Conservation (phyloP, 2,329 filamentous ascomycete genomes). For the Metarhizium robertsii region DNA sequence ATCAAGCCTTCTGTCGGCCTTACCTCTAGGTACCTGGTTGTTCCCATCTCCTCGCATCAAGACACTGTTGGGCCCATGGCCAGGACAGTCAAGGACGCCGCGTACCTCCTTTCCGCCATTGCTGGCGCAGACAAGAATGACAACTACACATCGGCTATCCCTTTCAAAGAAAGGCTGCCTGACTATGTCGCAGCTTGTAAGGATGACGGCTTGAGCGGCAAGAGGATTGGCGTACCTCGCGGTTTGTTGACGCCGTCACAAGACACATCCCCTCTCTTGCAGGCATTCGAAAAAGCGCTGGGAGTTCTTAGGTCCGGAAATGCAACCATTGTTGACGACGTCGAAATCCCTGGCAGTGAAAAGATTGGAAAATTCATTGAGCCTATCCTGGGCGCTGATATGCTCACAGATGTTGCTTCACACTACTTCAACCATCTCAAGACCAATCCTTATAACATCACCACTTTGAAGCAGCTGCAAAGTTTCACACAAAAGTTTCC, state of each 20-base stretch:
- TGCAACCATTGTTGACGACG: slow-evolving; percentile 42
- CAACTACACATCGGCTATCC: slow-evolving; percentile 52
- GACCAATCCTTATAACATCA: slow-evolving; percentile 48
- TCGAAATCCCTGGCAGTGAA: slow-evolving; percentile 15
- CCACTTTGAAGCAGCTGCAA: slow-evolving; percentile 37
- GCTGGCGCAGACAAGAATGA: slow-evolving; percentile 50
- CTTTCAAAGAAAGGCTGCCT: slow-evolving; percentile 43
- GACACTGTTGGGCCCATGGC: slow-evolving; percentile 57
- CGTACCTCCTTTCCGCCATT: slow-evolving; percentile 50
- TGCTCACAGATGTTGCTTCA: slow-evolving; percentile 39
- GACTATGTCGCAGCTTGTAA: slow-evolving; percentile 54
- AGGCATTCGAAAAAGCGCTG: slow-evolving; percentile 44
- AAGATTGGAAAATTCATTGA: slow-evolving; percentile 14
- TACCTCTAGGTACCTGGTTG: slow-evolving; percentile 50
- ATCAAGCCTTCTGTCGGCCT: slow-evolving; percentile 61
- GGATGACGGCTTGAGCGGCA: slow-evolving; percentile 39
- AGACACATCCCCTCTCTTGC: neutral
- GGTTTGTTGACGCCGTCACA: slow-evolving; percentile 18
- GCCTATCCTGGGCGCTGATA: slow-evolving; percentile 42
- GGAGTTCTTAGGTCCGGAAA: slow-evolving; percentile 42
- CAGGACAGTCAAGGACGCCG: slow-evolving; percentile 53
- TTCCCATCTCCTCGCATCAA: slow-evolving; percentile 54
- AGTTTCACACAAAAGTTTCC: slow-evolving; percentile 44
- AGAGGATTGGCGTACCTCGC: slow-evolving; percentile 54
- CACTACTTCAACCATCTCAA: slow-evolving; percentile 45